phyloP scores from a whole-genome alignment of 2,329 filamentous ascomycete genomes.

The Calonectria honghensis region DNA sequence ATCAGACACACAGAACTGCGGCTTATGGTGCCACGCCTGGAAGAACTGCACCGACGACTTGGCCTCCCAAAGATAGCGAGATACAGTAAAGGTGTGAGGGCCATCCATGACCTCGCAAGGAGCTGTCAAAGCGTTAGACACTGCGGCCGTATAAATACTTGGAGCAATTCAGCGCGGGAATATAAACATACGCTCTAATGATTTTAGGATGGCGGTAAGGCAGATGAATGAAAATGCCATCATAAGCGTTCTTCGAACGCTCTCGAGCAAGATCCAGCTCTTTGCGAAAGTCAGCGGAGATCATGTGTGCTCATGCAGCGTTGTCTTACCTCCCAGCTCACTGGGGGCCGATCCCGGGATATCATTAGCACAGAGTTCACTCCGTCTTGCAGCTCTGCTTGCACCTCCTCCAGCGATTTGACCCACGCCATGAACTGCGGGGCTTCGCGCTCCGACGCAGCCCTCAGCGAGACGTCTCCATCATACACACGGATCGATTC shows the following conservation, averaged over 20 bases:
- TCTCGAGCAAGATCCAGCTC: constrained; percentile 66
- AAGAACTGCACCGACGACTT: constrained; percentile 64
- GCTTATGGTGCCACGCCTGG: constrained; percentile 66
- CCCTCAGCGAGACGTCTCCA: constrained; percentile 63
- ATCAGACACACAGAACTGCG: constrained; percentile 60
- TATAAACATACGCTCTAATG: constrained; percentile 54
- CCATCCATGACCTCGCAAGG: constrained; percentile 46
- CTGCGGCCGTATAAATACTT: too few species aligned
- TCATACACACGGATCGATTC: constrained; percentile 67
- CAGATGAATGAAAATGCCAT: constrained; percentile 58
- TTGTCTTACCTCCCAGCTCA: constrained; percentile 64
- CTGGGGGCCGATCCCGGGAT: constrained; percentile 59
- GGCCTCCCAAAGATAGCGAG: constrained; percentile 66
- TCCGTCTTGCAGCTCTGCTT: constrained; percentile 59
- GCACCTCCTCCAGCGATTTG: constrained; percentile 58
- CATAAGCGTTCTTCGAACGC: constrained; percentile 62
- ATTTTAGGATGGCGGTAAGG: constrained; percentile 60
- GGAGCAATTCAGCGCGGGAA: neutral
- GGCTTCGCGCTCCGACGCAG: constrained; percentile 64
- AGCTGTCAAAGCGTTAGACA: constrained; percentile 39
- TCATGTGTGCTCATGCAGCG: neutral
- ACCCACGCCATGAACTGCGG: constrained; percentile 61
- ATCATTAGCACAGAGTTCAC: constrained; percentile 46
- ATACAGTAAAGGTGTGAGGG: constrained; percentile 60
- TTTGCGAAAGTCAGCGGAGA: constrained; percentile 41